Evolutionary conservation across 2,329 filamentous ascomycete genomes (phyloP).

Genomic region (Myriosclerotinia duriaeana): DNA sequence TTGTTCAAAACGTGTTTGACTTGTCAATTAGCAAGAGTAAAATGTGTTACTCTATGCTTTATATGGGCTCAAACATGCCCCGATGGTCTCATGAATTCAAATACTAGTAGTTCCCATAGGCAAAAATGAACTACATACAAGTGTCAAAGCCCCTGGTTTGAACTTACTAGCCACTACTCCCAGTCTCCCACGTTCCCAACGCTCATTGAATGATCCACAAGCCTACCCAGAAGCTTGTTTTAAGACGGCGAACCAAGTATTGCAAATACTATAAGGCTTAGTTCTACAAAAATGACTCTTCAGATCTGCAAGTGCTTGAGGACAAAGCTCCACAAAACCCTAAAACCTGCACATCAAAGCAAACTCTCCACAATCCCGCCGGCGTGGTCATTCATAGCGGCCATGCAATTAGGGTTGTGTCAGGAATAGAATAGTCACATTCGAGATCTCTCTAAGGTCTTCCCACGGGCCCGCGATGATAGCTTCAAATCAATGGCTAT

Average conservation of each 20-base stretch:
- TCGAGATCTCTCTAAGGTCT: background rate
- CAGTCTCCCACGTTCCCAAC: background rate
- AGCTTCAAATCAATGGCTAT: background rate
- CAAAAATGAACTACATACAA: background rate
- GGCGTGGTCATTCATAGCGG: background rate
- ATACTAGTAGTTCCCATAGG: background rate
- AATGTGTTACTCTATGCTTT: too few species aligned
- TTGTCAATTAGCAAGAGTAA: too few species aligned
- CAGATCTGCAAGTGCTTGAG: background rate
- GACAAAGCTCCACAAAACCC: background rate
- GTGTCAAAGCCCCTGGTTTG: background rate
- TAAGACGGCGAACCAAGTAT: background rate
- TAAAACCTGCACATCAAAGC: background rate
- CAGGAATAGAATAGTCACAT: background rate
- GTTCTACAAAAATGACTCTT: background rate
- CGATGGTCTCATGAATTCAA: background rate
- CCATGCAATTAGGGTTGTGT: background rate
- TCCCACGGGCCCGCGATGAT: background rate
- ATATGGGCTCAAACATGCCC: too few species aligned
- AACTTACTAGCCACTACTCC: background rate
- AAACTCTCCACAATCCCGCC: background rate
- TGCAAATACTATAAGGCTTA: constrained; percentile 13
- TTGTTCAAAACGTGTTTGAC: too few species aligned
- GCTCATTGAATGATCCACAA: background rate
- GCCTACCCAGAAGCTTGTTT: background rate